Evolutionary conservation across 805 yeast genomes (phyloP).

Genomic region (Nakazawaea pomicola): DNA sequence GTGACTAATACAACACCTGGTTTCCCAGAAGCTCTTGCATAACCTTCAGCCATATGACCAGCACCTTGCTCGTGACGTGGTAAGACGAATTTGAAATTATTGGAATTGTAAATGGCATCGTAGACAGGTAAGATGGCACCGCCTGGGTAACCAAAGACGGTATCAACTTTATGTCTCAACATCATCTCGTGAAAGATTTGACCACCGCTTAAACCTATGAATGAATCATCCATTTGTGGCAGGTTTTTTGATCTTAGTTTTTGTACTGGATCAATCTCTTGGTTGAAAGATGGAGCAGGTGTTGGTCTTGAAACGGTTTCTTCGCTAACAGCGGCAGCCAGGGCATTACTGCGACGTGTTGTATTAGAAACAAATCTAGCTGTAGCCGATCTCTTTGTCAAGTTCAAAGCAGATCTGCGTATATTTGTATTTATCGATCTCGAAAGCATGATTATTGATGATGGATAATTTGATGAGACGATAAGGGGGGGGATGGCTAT

Average conservation of each 20-base stretch:
- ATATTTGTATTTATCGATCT: slow-evolving; percentile 10
- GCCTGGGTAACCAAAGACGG: slow-evolving; percentile 97
- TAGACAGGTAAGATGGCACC: slow-evolving; percentile 98
- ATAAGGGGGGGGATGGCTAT: too few species aligned
- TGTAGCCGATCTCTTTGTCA: neutral
- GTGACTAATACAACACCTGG: slow-evolving; percentile 98
- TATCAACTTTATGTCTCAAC: slow-evolving; percentile 92
- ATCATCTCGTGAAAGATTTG: slow-evolving; percentile 99
- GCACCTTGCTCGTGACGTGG: slow-evolving; percentile 99
- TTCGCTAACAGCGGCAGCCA: slow-evolving; percentile 10
- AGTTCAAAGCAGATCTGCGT: slow-evolving; percentile 1
- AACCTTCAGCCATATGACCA: slow-evolving; percentile 99
- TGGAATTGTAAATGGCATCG: slow-evolving; percentile 92
- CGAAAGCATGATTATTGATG: slow-evolving; percentile 5
- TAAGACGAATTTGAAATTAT: slow-evolving; percentile 80
- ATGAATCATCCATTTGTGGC: slow-evolving; percentile 65
- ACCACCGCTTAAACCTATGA: slow-evolving; percentile 97
- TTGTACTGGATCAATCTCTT: slow-evolving; percentile 15
- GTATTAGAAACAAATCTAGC: neutral
- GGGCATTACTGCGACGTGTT: neutral
- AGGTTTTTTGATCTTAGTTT: slow-evolving; percentile 18
- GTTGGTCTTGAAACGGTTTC: slow-evolving; percentile 22
- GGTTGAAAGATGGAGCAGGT: slow-evolving; percentile 51
- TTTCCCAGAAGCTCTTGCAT: slow-evolving; percentile 91
- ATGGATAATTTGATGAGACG: neutral